These are phyloP conservation scores for Labyrinthula sp. DNA, from an alignment of 352 stramenopile species.

Conservation along the genomic window DNA sequence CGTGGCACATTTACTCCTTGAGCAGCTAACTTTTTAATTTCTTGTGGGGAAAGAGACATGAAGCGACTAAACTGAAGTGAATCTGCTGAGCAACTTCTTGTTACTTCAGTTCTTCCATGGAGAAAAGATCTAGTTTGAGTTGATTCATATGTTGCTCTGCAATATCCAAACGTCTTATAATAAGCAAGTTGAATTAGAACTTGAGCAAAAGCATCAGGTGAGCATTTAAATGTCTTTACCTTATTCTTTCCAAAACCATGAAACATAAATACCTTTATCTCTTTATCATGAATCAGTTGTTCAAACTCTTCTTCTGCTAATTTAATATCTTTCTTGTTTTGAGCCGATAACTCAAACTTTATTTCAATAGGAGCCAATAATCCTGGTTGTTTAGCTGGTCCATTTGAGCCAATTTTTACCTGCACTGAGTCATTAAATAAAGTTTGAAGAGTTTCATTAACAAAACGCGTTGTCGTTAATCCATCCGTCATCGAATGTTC, in stretches of 20 bases:
- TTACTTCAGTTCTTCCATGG: constrained; percentile 78
- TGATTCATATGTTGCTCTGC: constrained; percentile 85
- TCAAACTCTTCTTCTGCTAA: constrained; percentile 60
- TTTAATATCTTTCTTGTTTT: constrained; percentile 52
- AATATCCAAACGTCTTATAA: constrained; percentile 72
- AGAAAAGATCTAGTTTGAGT: constrained; percentile 86
- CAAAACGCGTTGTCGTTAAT: constrained; percentile 71
- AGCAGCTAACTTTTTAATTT: no score
- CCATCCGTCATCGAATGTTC: constrained; percentile 92
- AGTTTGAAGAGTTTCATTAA: constrained; percentile 75
- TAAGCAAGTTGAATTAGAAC: constrained; percentile 89
- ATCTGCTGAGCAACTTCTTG: constrained; percentile 58
- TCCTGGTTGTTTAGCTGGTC: constrained; percentile 12
- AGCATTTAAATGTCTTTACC: constrained; percentile 77
- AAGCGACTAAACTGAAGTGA: constrained; percentile 64
- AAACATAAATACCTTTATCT: constrained; percentile 66
- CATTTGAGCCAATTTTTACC: constrained; percentile 1
- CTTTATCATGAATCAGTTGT: constrained; percentile 67
- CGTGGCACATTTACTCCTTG: no score
- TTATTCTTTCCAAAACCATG: constrained; percentile 66
- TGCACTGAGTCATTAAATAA: constrained; percentile 8
- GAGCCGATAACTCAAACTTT: constrained; percentile 55
- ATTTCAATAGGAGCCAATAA: constrained; percentile 51
- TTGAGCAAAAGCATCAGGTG: constrained; percentile 88
- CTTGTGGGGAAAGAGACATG: constrained; percentile 39